These are phyloP conservation scores for Echeveria elegans DNA, from an alignment of 164 flowering plant genomes.

Conservation along the genomic window DNA sequence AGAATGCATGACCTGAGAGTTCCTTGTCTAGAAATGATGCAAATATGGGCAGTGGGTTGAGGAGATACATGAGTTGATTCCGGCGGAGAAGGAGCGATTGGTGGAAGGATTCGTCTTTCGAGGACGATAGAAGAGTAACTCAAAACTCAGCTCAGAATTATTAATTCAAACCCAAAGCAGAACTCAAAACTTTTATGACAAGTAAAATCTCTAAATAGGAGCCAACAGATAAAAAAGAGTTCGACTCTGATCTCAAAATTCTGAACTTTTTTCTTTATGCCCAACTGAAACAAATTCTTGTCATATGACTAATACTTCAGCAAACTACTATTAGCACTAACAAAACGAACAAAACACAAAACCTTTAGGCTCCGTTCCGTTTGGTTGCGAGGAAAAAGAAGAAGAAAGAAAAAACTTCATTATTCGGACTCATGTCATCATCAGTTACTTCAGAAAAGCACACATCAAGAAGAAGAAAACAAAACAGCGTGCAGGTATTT, in stretches of 20 bases:
- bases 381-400: not conserved
- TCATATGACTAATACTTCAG: not conserved
- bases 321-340: not conserved
- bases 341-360: not conserved
- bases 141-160: not conserved
- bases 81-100: constrained; percentile 26
- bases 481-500: too few relatives aligned
- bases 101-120: constrained; percentile 34
- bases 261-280: not conserved
- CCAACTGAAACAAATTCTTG: not conserved
- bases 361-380: not conserved
- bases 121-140: constrained; percentile 31
- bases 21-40: not conserved
- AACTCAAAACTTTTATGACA: not conserved
- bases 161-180: not conserved
- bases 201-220: not conserved
- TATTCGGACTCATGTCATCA: not conserved
- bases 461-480: not conserved
- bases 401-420: not conserved
- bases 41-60: constrained; percentile 26
- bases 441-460: not conserved
- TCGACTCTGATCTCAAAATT: constrained; percentile 23
- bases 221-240: constrained; percentile 10
- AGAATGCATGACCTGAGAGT: too few relatives aligned
- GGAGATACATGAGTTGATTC: constrained; percentile 44